Evolutionary conservation across 129 eudicot species (phyloP).

Genomic region (Artemisia annua): DNA sequence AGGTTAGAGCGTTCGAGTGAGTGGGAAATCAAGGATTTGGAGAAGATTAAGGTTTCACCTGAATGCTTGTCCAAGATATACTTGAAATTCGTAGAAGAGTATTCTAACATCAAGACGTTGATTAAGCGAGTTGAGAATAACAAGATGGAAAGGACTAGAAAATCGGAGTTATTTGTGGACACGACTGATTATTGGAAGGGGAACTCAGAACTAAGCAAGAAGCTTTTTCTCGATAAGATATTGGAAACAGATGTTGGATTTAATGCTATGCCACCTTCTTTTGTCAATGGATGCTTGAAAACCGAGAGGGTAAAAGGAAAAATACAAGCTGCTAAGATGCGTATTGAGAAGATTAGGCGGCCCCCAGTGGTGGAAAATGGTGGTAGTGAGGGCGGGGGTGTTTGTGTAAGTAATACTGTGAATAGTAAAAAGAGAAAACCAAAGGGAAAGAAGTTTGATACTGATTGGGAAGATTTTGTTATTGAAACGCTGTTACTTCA

Average conservation of each 20-base stretch:
- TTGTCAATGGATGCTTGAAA: constrained; percentile 41
- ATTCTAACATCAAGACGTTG: constrained; percentile 29
- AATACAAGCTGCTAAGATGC: constrained; percentile 60
- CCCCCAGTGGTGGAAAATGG: constrained; percentile 30
- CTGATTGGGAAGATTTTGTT: constrained; percentile 87
- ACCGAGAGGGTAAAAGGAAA: constrained; percentile 44
- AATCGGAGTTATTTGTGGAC: constrained; percentile 8
- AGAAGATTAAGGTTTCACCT: constrained; percentile 43
- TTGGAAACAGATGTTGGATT: constrained; percentile 71
- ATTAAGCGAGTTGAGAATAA: not conserved
- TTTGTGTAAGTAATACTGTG: no score
- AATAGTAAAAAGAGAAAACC: constrained; percentile 36
- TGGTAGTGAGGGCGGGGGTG: not conserved
- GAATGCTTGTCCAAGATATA: constrained; percentile 54
- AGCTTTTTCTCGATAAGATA: constrained; percentile 54
- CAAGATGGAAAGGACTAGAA: not conserved
- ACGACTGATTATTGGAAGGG: constrained; percentile 61
- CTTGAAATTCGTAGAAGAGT: constrained; percentile 41
- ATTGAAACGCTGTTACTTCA: constrained; percentile 83
- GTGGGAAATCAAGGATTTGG: constrained; percentile 34
- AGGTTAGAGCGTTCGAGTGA: constrained; percentile 10
- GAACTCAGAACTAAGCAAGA: constrained; percentile 62
- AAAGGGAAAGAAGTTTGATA: constrained; percentile 32
- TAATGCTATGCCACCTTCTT: constrained; percentile 66
- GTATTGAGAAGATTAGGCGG: constrained; percentile 51